A percentile compares a stretch with the other conserved stretches of the same genome.
These are phyloP conservation scores for Euphorbia pulcherrima DNA, from an alignment of 345 rosid species.

Conservation along the genomic window DNA sequence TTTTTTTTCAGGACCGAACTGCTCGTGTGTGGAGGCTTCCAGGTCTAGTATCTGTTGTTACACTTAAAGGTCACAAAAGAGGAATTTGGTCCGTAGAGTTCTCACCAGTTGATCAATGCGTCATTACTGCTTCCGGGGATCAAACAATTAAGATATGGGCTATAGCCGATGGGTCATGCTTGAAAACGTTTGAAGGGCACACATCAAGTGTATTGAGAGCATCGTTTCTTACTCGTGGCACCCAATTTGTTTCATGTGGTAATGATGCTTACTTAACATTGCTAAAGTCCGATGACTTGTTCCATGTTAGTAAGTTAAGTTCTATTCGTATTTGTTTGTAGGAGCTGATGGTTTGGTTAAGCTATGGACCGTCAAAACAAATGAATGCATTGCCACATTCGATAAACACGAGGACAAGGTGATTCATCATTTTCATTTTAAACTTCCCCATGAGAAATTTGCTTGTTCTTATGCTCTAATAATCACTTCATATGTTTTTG, in stretches of 20 bases:
- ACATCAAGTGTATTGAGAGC: conserved; percentile 84
- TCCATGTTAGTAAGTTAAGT: conserved; percentile 8
- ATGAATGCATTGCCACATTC: conserved; percentile 86
- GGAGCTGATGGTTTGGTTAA: conserved; percentile 97
- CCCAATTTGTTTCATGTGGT: conserved; percentile 91
- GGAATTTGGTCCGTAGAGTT: conserved; percentile 97
- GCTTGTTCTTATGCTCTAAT: not conserved
- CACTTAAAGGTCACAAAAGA: conserved; percentile 83
- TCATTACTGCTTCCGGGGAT: conserved; percentile 93
- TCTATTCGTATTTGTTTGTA: conserved; percentile 29
- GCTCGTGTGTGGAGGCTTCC: conserved; percentile 95
- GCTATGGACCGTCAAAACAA: conserved; percentile 79
- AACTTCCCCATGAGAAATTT: not conserved
- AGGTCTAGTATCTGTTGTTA: conserved; percentile 71
- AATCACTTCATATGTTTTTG: conserved; percentile 4
- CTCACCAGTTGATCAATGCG: conserved; percentile 93
- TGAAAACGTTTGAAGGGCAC: conserved; percentile 96
- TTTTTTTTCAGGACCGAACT: conserved; percentile 71
- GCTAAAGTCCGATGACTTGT: not conserved
- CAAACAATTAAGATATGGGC: conserved; percentile 90
- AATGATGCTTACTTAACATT: conserved; percentile 25
- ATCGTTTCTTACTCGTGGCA: conserved; percentile 81
- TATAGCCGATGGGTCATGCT: conserved; percentile 86
- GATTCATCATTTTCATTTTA: not conserved
- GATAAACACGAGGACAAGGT: conserved; percentile 98